Base-by-base conservation (phyloP, 495 filamentous ascomycete genomes). In the Podospora pseudoanserina region DNA sequence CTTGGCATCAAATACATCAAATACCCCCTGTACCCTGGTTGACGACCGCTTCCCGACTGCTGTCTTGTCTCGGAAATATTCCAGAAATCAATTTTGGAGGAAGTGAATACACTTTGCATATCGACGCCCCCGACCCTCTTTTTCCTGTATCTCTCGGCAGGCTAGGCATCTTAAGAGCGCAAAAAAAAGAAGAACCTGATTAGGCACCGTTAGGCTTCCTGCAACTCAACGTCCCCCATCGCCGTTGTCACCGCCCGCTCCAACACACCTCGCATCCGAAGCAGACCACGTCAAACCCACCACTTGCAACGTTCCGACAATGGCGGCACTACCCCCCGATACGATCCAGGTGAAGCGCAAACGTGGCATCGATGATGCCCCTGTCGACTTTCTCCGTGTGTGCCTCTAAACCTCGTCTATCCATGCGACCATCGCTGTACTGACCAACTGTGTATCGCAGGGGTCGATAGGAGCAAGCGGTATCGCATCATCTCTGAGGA, bases 281-380 rank as follows among this genome's bases (percentile, higher is more conserved):
- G 34, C 13, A 30, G 54, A 20, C 28, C 69, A 67, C 69, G 69
- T 67, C 69, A 65, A 65, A 67, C 9, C 44, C 7, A 9, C 63
- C 63, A 65, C 68, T 58, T 63, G 28, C 34, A 23, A 30, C 63
- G 61, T 44, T 65, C 54, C 61, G 56, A 44, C 49, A 65, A 84
- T 85, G 82, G 82, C 83, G 65, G 57, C 23, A 30, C 70, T 82
- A n/a, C 84, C 85, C 11, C 85, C 85, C 11, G 74, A 79, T 59
- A 75, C 78, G 13, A 83, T 87, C 75, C 79, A 80, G 30, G 79
- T 87, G 65, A 87, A 87, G 80, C 81, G 85, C 71, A 87, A 85
- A 74, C 78, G 78, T 67, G 79, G 78, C 28, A 79, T 73, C 13
- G 84, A 86, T 30, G 85, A 86, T 18, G 72, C 73, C 5, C 83